These are phyloP conservation scores for Royoungia palumana DNA, from an alignment of 768 basidiomycete species.

Conservation along the genomic window DNA sequence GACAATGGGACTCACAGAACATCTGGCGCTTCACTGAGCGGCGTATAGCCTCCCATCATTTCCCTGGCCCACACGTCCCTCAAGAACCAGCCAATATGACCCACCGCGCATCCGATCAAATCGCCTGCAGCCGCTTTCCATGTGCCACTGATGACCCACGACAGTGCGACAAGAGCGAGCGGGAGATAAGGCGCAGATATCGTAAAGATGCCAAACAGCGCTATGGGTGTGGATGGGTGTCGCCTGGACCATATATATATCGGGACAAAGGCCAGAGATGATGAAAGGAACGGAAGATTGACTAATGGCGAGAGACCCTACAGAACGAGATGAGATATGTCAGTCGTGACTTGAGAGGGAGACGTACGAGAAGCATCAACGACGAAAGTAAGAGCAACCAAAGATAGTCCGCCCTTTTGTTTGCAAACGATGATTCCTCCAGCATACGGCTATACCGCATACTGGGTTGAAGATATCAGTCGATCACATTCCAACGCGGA, in stretches of 20 bases:
- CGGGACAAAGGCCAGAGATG: conserved; percentile 88
- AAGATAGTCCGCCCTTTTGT: conserved; percentile 89
- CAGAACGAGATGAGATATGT: conserved; percentile 1
- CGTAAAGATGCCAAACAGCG: conserved; percentile 90
- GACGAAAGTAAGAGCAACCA: conserved; percentile 89
- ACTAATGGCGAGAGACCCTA: conserved; percentile 83
- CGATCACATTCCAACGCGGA: background rate
- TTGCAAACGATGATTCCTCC: conserved; percentile 94
- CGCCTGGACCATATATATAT: conserved; percentile 97
- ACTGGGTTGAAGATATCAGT: conserved; percentile 38
- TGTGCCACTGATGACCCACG: conserved; percentile 77
- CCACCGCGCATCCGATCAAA: conserved; percentile 81
- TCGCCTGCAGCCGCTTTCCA: conserved; percentile 83
- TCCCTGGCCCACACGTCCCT: conserved; percentile 87
- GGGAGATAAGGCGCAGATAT: conserved; percentile 96
- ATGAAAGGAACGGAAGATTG: conserved; percentile 90
- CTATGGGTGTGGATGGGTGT: conserved; percentile 93
- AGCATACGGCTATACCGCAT: conserved; percentile 97
- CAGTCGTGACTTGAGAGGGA: background rate
- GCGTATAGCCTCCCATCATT: conserved; percentile 71
- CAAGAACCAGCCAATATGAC: conserved; percentile 82
- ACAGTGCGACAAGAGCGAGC: conserved; percentile 83
- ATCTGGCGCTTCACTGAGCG: conserved; percentile 71
- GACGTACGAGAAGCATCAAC: conserved; percentile 75
- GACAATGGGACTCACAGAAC: conserved; percentile 52